Evolutionary conservation across 2,329 filamentous ascomycete genomes (phyloP), one percentile per base, ranked within the genome.

Genomic region (Colletotrichum sp.): DNA sequence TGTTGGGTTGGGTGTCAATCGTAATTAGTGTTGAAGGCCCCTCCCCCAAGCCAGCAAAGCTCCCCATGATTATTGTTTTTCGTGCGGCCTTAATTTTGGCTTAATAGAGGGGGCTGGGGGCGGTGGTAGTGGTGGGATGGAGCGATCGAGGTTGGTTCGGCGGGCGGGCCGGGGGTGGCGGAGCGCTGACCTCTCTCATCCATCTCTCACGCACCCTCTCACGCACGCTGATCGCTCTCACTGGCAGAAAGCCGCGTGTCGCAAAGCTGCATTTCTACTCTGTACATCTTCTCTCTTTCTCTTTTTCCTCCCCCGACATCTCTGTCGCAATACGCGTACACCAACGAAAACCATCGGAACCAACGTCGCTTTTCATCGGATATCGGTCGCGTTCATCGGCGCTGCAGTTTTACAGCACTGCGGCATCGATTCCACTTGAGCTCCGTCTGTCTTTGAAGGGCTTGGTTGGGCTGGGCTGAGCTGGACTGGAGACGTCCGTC

Each of bases 21-120:
- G 64, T 30, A 63, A 67, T 34, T 61, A 61, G 68, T 36, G 68
- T 55, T 28, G 72, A 30, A 61, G 22, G 27, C 36, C 36, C 44
- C 44, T 52, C 44, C 44, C n/a, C 44, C 22, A 66, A 66, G 39
- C 12, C 9, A 52, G 39, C 27, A 66, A 66, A 52, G 44, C 44
- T 52, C 44, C 44, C 44, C 44, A 52, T 52, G 44, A 52, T 30
- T 39, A 30, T 66, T 27, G 27, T 28, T n/a, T 59, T 32, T 30
- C 57, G 55, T 59, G 25, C 68, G 34, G 39, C 57, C 19, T 67
- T 66, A 32, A 71, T 63, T 64, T 52, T 48, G 73, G 27, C 48
- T 69, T 65, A 75, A 75, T 73, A 36, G 73, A 75, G 73, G 73
- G 70, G 73, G 73, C 73, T 75, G 73, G 73, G 73, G 44, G 44